Evolutionary conservation across 441 rosid genomes (phyloP).

Genomic region (Mallotus repandus): DNA sequence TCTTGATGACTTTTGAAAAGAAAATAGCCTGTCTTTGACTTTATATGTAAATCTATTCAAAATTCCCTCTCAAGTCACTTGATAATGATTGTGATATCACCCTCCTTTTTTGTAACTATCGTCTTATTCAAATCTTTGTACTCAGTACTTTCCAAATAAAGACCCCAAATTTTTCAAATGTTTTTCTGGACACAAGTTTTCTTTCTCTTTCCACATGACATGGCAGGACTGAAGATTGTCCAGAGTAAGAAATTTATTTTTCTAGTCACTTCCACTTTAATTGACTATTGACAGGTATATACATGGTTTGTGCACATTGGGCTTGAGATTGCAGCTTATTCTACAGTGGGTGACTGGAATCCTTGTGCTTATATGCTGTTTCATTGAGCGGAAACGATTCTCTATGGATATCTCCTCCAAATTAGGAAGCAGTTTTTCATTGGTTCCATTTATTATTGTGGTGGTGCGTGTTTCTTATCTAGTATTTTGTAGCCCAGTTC

Average conservation of each 20-base stretch:
- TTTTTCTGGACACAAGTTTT: constrained; percentile 13
- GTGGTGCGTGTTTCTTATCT: constrained; percentile 55
- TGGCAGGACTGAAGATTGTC: constrained; percentile 36
- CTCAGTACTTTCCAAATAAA: constrained; percentile 7
- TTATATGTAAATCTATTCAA: background rate
- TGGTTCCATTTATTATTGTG: constrained; percentile 81
- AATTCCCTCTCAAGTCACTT: background rate
- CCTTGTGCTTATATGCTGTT: constrained; percentile 77
- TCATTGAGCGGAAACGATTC: constrained; percentile 68
- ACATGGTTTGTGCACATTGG: constrained; percentile 47
- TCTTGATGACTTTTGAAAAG: background rate
- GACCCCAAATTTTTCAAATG: constrained; percentile 3
- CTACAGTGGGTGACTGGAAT: constrained; percentile 95
- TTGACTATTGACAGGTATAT: constrained; percentile 50
- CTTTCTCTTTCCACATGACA: constrained; percentile 19
- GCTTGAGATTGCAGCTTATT: constrained; percentile 94
- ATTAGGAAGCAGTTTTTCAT: constrained; percentile 94
- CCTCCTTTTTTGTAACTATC: background rate
- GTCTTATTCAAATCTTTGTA: background rate
- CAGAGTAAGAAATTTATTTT: constrained; percentile 36
- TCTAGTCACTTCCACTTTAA: constrained; percentile 37
- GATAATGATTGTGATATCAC: background rate
- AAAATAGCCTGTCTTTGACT: background rate
- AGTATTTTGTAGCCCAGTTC: background rate
- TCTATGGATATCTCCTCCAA: constrained; percentile 71